Evolutionary conservation across 371 early-diverging fungal species (phyloP), one percentile per base, ranked within the genome.

Genomic region (Mortierella sp.): DNA sequence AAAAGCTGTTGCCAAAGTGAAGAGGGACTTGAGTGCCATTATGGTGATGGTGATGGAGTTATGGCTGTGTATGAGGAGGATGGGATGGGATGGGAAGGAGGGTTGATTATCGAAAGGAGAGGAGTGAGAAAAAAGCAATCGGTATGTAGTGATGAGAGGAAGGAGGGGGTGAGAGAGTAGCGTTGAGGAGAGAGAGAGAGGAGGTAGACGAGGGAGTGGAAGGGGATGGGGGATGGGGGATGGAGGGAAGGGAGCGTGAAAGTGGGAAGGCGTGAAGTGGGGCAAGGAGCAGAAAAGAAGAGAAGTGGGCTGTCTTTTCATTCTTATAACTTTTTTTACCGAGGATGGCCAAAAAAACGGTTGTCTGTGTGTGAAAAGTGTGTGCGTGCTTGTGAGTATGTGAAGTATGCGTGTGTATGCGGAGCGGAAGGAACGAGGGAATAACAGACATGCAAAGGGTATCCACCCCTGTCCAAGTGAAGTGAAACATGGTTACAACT

Each of bases 1-100:
- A 49, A 84, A 35, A 14, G 84, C 76, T 35, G 79, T 74, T 46
- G 75, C 78, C 58, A 78, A 75, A 32, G 76, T 81, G 38, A 74
- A 70, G 56, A 84, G 76, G 49, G 81, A 74, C 48, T 44, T 44
- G 77, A 74, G 63, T 10, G 27, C 14, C 43, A 51, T 27, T 70
- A 35, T 68, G 29, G 5, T 18, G 49, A 49, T 18, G 46, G 14
- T 46, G 21, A 49, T 18, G 4, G 21, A 43, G 38, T 8, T 44
- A 41, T 32, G n/a, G 38, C 21, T 24, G 58, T 27, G 5, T 60
- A 6, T 4, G 16, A 29, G 16, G 27, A 60, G 32, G 60, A 32
- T 8, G 27, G 7, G 58, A 58, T 27, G 6, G 55, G 7, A 35
- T 70, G 51, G 71, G 58, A 49, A 55, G 21, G 48, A 27, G 70